Percentiles rank a stretch among this genome's conserved stretches.
Conservation (phyloP, 2,329 filamentous ascomycete species). For the Botryotinia globosa region DNA sequence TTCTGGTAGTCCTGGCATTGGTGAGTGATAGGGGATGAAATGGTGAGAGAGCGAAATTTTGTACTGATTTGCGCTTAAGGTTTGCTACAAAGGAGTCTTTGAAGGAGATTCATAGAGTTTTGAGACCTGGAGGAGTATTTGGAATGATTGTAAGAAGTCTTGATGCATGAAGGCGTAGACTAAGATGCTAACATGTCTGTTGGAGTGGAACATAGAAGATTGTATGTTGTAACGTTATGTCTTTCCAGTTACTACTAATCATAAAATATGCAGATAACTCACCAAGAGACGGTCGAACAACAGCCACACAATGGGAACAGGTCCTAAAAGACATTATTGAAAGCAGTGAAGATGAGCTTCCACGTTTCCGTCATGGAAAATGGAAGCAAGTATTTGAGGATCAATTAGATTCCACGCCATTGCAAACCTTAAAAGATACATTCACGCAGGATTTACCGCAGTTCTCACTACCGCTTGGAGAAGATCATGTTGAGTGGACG, state of each 20-base stretch:
- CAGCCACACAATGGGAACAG: conserved; percentile 59
- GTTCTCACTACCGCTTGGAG: conserved; percentile 61
- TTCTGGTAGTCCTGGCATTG: conserved; percentile 48
- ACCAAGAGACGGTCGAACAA: conserved; percentile 50
- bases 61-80: conserved; percentile 41
- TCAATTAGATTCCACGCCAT: conserved; percentile 51
- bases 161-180: background rate
- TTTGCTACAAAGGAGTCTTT: conserved; percentile 64
- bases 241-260: conserved; percentile 22
- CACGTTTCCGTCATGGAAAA: conserved; percentile 62
- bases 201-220: conserved; percentile 66
- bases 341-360: conserved; percentile 54
- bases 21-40: conserved; percentile 21
- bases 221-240: conserved; percentile 46
- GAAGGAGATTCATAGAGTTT: conserved; percentile 62
- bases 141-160: conserved; percentile 51
- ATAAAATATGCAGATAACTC: conserved; percentile 55
- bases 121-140: conserved; percentile 58
- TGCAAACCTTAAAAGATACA: conserved; percentile 49
- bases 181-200: conserved; percentile 6
- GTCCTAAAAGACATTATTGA: conserved; percentile 58
- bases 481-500: conserved; percentile 55
- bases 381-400: conserved; percentile 65
- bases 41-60: background rate
- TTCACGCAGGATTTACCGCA: conserved; percentile 42